Conservation (phyloP, 2,329 filamentous ascomycete species). For the Stylonectria norvegica region DNA sequence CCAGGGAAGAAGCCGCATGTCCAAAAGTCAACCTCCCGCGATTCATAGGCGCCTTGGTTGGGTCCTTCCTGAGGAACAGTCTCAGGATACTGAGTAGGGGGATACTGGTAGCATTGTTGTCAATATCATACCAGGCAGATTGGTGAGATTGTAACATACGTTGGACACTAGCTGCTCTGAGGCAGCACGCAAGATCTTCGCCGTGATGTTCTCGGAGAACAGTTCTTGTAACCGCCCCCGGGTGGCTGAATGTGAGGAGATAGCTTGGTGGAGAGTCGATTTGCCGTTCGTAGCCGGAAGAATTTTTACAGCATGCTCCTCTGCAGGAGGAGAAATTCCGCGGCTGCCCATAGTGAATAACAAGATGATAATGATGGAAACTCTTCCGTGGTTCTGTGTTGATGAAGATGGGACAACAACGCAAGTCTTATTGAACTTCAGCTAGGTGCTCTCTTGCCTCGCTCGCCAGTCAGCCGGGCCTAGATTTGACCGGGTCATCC, state of each 20-base stretch:
- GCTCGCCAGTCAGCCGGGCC: not conserved
- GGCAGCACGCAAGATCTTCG: not conserved
- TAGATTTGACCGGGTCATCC: not conserved
- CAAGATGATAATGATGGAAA: not conserved
- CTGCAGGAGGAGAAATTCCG: not conserved
- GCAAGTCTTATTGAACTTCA: not conserved
- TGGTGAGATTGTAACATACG: not conserved
- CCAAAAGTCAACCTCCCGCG: too few species aligned
- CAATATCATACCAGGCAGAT: too few species aligned
- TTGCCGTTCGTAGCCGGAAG: not conserved
- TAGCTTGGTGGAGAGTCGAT: not conserved
- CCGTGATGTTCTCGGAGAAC: not conserved
- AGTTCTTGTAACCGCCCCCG: not conserved
- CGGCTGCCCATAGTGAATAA: not conserved
- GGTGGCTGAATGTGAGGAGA: not conserved
- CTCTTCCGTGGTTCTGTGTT: not conserved
- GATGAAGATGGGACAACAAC: not conserved
- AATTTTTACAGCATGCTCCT: not conserved
- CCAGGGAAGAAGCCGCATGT: too few species aligned
- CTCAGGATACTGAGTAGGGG: not conserved
- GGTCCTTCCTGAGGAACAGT: too few species aligned
- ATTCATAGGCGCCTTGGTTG: too few species aligned
- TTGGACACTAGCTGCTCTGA: not conserved
- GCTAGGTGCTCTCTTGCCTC: not conserved
- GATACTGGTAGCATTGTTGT: not conserved